A percentile compares a stretch with the other conserved stretches of the same genome.
Conservation (phyloP, 106 monocot genomes). For the Narthecium ossifragum region DNA sequence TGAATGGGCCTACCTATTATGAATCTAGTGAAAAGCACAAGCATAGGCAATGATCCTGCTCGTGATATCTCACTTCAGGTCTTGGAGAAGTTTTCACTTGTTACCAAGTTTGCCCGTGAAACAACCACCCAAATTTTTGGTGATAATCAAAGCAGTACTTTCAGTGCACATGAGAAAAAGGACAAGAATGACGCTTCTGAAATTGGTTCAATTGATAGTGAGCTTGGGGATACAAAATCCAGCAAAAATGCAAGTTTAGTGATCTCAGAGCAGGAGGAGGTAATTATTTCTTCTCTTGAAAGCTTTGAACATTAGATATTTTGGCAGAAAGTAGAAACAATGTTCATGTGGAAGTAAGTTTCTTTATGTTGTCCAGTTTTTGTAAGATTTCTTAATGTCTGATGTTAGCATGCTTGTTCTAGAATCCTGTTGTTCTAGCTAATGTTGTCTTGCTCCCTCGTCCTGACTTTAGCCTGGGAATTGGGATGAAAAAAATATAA, state of each 20-base stretch:
- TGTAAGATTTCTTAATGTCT: too few relatives aligned
- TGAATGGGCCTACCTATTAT: constrained; percentile 18
- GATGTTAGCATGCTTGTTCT: too few relatives aligned
- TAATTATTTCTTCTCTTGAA: constrained; percentile 7
- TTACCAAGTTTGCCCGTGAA: constrained; percentile 97
- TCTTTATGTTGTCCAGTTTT: too few relatives aligned
- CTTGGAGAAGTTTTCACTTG: constrained; percentile 94
- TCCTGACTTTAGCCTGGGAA: too few relatives aligned
- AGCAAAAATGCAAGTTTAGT: constrained; percentile 12
- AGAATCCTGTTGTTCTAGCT: too few relatives aligned
- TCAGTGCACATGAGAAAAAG: constrained; percentile 36
- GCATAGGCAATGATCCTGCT: constrained; percentile 77
- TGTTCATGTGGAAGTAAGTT: too few relatives aligned
- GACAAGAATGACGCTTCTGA: constrained; percentile 18
- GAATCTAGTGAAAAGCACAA: constrained; percentile 51
- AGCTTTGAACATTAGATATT: background rate
- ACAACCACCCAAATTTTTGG: constrained; percentile 85
- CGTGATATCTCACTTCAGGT: constrained; percentile 94
- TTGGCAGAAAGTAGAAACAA: too few relatives aligned
- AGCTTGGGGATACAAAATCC: constrained; percentile 17
- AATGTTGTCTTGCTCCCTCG: too few relatives aligned
- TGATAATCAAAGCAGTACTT: constrained; percentile 53
- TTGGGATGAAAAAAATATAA: too few relatives aligned
- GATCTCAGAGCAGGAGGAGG: constrained; percentile 59
- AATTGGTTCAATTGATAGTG: constrained; percentile 8